Conservation (phyloP, 345 rosid species). For the Hibiscus syriacus region DNA sequence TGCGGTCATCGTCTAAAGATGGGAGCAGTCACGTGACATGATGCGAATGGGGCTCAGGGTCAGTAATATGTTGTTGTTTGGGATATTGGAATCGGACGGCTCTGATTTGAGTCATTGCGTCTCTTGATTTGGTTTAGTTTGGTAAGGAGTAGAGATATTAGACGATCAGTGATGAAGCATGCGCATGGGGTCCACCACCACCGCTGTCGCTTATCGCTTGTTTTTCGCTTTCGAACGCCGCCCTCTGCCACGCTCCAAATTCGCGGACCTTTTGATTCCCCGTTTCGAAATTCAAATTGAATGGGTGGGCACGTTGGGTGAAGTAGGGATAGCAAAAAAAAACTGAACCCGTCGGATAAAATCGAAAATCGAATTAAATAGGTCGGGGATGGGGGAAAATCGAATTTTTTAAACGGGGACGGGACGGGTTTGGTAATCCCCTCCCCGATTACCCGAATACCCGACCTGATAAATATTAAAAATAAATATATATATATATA, state of each 20-base stretch:
- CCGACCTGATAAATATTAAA: too few relatives aligned
- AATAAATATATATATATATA: too few relatives aligned
- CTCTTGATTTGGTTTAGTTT: background rate
- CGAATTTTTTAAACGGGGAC: too few relatives aligned
- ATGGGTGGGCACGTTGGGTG: background rate
- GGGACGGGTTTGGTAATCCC: too few relatives aligned
- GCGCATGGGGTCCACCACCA: constrained; percentile 23
- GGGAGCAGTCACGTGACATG: constrained; percentile 23
- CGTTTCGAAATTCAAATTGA: too few relatives aligned
- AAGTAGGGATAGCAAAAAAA: too few relatives aligned
- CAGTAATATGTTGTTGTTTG: background rate
- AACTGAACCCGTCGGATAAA: too few relatives aligned
- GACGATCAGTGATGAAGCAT: constrained; percentile 6
- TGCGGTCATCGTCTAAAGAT: constrained; percentile 31
- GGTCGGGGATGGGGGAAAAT: too few relatives aligned
- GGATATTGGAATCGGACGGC: constrained; percentile 23
- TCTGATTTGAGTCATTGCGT: constrained; percentile 23
- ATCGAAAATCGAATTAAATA: too few relatives aligned
- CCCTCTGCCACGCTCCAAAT: too few relatives aligned
- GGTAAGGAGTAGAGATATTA: constrained; percentile 13
- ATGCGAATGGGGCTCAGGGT: background rate
- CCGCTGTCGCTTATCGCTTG: constrained; percentile 23
- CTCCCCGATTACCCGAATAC: too few relatives aligned
- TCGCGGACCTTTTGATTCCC: too few relatives aligned
- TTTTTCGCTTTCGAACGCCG: background rate